These are phyloP conservation scores for Rhizophora apiculata DNA, from an alignment of 345 rosid genomes.

Conservation along the genomic window DNA sequence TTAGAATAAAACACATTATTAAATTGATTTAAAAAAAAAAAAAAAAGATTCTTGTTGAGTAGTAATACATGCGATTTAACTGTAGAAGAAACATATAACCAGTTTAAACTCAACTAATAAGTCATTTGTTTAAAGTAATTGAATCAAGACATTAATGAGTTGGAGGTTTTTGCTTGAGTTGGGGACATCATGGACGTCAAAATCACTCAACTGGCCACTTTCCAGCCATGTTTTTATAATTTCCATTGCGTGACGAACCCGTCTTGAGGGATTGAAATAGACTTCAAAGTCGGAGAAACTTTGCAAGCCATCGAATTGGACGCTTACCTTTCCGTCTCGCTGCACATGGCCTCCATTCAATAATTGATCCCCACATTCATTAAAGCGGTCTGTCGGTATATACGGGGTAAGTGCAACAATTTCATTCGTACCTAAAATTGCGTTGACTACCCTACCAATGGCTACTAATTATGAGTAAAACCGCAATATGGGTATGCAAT, in stretches of 20 bases:
- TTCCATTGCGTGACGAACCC: conserved; percentile 19
- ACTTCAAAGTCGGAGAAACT: conserved; percentile 17
- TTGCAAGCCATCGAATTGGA: conserved; percentile 14
- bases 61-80: too few species aligned
- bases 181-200: conserved; percentile 11
- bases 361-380: neutral
- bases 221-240: neutral
- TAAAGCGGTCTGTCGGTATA: neutral
- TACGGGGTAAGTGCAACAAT: neutral
- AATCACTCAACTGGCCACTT: conserved; percentile 12
- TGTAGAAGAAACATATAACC: too few species aligned
- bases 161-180: neutral
- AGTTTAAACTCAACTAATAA: too few species aligned
- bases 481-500: too few species aligned
- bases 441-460: too few species aligned
- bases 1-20: too few species aligned
- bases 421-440: neutral
- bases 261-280: neutral
- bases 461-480: too few species aligned
- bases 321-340: neutral
- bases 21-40: too few species aligned
- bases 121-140: too few species aligned
- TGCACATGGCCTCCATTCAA: conserved; percentile 2
- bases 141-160: neutral
- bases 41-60: too few species aligned